Evolutionary conservation across 352 stramenopile species (phyloP), one percentile per base, ranked within the genome.

Genomic region (Phytophthora pseudosyringae): DNA sequence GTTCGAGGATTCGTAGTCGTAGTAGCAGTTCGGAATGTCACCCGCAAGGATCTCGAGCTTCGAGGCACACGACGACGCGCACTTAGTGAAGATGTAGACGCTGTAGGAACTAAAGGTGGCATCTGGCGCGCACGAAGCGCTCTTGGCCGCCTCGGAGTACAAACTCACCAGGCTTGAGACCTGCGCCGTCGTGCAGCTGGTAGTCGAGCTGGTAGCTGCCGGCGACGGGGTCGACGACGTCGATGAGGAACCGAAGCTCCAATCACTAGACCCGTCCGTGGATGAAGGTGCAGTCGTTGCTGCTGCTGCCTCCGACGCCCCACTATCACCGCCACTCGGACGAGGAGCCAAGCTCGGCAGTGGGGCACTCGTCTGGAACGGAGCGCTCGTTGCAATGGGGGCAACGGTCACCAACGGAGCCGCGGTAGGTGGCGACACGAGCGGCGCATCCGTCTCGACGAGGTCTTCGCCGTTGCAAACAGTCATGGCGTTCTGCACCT

Each of bases 1-100:
- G 46, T 76, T 80, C 4, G 41, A 57, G 10, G 12, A 52, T 16
- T 59, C 63, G 61, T 72, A 70, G 39, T 66, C 52, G 43, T 75
- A 74, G 45, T 70, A 71, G 56, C 67, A 80, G 52, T 80, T 54
- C 21, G 67, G 67, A 10, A 80, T 33, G 10, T 68, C 48, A 5
- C 35, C n/a, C 3, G 59, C 71, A 0, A 80, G 64, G 8, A n/a
- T 26, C 32, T 49, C 40, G 25, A 80, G 28, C 50, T 43, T 31
- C 0, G 47, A 47, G 0, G 64, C 71, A 52, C 67, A 76, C 15
- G 46, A 57, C 35, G 71, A 76, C 18, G 48, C 55, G 15, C 67
- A 80, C 29, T 47, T 64, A 12, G 71, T 69, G 44, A 43, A 65
- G 54, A 80, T 70, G 56, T 64, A 69, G 11, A 80, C 32, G 16